Base-by-base conservation (phyloP, 208 protist genomes). In the Trypanosoma cruzi region DNA sequence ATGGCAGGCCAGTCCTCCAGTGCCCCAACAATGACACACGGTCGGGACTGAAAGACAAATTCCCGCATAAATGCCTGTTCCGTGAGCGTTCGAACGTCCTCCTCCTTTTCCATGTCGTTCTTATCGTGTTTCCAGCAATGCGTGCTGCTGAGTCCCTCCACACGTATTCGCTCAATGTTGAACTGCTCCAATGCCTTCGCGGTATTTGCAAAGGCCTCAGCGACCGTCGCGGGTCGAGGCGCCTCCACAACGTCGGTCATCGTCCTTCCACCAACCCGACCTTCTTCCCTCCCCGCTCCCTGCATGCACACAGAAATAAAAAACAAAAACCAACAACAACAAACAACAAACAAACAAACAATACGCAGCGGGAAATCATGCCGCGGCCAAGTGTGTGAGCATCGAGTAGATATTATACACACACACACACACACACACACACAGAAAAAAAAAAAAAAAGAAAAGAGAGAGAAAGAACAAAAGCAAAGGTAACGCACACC, bases 61-160 rank as follows among this genome's bases (percentile, higher is more conserved):
- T 92, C 82, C 34, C 85, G 79, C 86, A 93, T 90, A 59, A 96
- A 96, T 46, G 91, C 75, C 65, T 89, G 76, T 70, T 92, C 82
- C 22, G 80, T 89, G 3, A 93, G 57, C 18, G 76, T 71, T 13
- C 83, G 80, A 8, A 81, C 42, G 2, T 58, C 66, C 28, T 80
- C 66, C 1, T 58, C 69, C 16, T 46, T 22, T 53, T 34, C 73
- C 54, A 37, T 34, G 0, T 42, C 20, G 52, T 29, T 11, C 36
- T 37, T 18, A 14, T 14, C 40, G 7, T 14, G 40, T 1, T 7
- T 26, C 3, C 7, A 52, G 42, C 54, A 26, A 4, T 29, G 13
- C 31, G 16, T n/a, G n/a, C 26, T 6, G 46, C 82, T 89, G 20
- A 93, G 82, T 13, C 85, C 88, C 10, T 79, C 78, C n/a, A 95